Conservation (phyloP, 2,329 filamentous ascomycete species). For the Apiospora saccharicola region DNA sequence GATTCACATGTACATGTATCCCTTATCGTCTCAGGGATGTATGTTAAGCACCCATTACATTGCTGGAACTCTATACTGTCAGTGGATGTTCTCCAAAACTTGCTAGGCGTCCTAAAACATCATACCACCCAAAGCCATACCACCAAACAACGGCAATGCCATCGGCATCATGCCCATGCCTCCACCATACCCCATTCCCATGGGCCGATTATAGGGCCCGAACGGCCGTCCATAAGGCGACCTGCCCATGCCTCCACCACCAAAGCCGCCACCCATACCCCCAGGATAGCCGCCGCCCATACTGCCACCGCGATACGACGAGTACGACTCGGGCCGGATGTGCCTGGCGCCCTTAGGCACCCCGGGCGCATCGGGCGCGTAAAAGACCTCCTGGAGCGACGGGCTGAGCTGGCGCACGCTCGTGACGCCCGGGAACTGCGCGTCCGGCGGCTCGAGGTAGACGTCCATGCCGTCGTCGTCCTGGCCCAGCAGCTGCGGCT, state of each 20-base stretch:
- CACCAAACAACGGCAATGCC: conserved; percentile 8
- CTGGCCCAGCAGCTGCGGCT: conserved; percentile 62
- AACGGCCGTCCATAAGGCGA: neutral
- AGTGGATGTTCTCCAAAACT: too few species aligned
- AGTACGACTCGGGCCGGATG: neutral
- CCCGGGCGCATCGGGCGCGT: conserved; percentile 26
- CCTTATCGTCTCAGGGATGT: too few species aligned
- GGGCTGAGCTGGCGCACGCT: conserved; percentile 32
- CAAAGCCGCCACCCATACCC: neutral
- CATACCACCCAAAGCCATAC: neutral
- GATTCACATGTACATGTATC: too few species aligned
- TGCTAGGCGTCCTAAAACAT: neutral
- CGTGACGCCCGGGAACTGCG: conserved; percentile 32
- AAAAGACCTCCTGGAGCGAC: conserved; percentile 39
- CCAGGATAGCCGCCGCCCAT: neutral
- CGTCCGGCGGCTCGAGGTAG: conserved; percentile 64
- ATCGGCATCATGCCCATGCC: conserved; percentile 9
- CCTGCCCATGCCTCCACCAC: neutral
- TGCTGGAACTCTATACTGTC: too few species aligned
- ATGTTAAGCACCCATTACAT: too few species aligned
- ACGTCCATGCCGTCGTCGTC: conserved; percentile 61
- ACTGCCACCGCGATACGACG: neutral
- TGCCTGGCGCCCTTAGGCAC: neutral
- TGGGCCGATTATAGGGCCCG: neutral
- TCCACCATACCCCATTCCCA: conserved; percentile 7